These are phyloP conservation scores for Anacardium occidentale DNA, from an alignment of 345 rosid species.

Conservation along the genomic window DNA sequence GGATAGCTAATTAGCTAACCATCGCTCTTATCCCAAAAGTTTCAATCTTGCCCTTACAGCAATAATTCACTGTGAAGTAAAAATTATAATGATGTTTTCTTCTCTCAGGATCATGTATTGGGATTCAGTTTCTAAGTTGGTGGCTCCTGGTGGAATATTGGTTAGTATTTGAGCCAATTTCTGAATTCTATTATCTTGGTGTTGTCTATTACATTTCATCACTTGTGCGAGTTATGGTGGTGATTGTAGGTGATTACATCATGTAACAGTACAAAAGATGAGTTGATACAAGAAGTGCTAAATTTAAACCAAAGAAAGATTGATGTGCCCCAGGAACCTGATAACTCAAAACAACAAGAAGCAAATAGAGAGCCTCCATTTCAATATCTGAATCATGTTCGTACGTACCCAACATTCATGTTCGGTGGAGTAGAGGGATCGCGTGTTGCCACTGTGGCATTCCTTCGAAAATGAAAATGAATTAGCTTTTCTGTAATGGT, in stretches of 20 bases:
- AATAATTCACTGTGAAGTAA: neutral
- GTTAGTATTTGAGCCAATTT: slow-evolving; percentile 38
- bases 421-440: slow-evolving; percentile 87
- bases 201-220: neutral
- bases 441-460: slow-evolving; percentile 92
- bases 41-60: neutral
- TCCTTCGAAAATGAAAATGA: slow-evolving; percentile 53
- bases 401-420: slow-evolving; percentile 83
- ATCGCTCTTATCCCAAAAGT: neutral
- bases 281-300: slow-evolving; percentile 73
- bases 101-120: slow-evolving; percentile 79
- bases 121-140: slow-evolving; percentile 86
- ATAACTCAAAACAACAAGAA: slow-evolving; percentile 40
- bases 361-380: slow-evolving; percentile 41
- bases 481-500: neutral
- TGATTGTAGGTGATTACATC: slow-evolving; percentile 73
- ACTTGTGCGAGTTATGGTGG: neutral
- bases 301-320: slow-evolving; percentile 55
- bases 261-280: slow-evolving; percentile 85
- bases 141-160: slow-evolving; percentile 76
- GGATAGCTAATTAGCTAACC: neutral
- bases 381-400: slow-evolving; percentile 72
- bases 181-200: neutral
- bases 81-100: neutral
- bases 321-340: slow-evolving; percentile 34